phyloP scores from a whole-genome alignment of 805 yeast genomes.

The Tetrapisispora fleetii region DNA sequence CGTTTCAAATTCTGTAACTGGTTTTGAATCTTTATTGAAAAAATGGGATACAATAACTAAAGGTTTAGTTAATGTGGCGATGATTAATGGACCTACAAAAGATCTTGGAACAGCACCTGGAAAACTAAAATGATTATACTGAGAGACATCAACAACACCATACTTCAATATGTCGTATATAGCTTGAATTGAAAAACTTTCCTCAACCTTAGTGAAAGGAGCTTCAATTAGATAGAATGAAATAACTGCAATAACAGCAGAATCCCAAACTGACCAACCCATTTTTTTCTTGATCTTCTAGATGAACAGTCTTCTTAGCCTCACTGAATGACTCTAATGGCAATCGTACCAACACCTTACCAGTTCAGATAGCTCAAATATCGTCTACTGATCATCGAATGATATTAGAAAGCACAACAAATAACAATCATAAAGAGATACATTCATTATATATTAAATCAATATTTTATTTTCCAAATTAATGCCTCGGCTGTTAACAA shows the following conservation, averaged over 20 bases:
- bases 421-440: too few species aligned
- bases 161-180: slow-evolving; percentile 65
- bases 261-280: slow-evolving; percentile 21
- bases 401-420: too few species aligned
- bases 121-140: slow-evolving; percentile 66
- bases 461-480: too few species aligned
- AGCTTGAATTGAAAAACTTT: slow-evolving; percentile 86
- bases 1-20: slow-evolving; percentile 36
- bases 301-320: too few species aligned
- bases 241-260: slow-evolving; percentile 37
- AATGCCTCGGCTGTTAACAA: too few species aligned
- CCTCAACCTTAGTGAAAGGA: slow-evolving; percentile 90
- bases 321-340: too few species aligned
- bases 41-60: slow-evolving; percentile 11
- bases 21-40: slow-evolving; percentile 3
- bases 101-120: slow-evolving; percentile 90
- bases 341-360: too few species aligned
- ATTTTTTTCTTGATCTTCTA: slow-evolving; percentile 2
- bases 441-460: too few species aligned
- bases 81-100: slow-evolving; percentile 56
- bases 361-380: too few species aligned
- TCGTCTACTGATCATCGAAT: too few species aligned
- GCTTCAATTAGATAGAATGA: slow-evolving; percentile 44
- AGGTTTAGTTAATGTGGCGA: slow-evolving; percentile 41
- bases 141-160: slow-evolving; percentile 37